Conservation (phyloP, 163 green algal species). For the Chlamydomonas reinhardtii region DNA sequence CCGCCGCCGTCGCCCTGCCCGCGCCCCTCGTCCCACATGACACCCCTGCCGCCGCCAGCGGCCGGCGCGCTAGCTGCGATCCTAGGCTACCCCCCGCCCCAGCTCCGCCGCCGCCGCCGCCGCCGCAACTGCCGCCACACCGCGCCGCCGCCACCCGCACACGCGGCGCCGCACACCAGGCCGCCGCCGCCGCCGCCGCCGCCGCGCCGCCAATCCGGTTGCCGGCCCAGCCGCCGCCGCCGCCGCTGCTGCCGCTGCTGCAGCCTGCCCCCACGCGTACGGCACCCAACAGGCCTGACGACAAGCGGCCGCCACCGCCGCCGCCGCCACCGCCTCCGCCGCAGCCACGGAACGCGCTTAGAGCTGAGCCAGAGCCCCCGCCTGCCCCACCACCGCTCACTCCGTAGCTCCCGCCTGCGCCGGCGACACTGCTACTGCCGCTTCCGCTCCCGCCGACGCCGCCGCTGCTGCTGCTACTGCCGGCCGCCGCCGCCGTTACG, state of each 20-base stretch:
- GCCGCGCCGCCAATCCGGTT: not conserved
- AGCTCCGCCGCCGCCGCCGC: no score
- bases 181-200: no score
- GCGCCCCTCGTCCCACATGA: no score
- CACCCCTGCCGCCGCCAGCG: no score
- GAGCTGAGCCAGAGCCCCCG: not conserved
- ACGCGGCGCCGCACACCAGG: no score
- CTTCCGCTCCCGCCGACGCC: not conserved
- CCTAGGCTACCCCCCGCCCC: no score
- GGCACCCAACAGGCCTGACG: not conserved
- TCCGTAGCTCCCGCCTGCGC: not conserved
- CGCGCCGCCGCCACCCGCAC: no score
- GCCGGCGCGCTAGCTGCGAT: no score
- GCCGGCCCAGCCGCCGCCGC: not conserved
- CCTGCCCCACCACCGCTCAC: not conserved
- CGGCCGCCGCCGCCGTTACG: not conserved
- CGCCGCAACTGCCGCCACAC: no score
- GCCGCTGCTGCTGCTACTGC: not conserved
- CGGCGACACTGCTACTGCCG: not conserved
- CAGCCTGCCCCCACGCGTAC: not conserved
- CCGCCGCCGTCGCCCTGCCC: no score
- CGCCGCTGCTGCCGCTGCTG: not conserved
- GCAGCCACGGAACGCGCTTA: not conserved
- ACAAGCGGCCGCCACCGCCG: not conserved
- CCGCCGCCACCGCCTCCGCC: not conserved